A percentile compares a stretch with the other conserved stretches of the same genome.
These are phyloP conservation scores for Sequoiadendron giganteum DNA, from an alignment of 75 land plant species.

Conservation along the genomic window DNA sequence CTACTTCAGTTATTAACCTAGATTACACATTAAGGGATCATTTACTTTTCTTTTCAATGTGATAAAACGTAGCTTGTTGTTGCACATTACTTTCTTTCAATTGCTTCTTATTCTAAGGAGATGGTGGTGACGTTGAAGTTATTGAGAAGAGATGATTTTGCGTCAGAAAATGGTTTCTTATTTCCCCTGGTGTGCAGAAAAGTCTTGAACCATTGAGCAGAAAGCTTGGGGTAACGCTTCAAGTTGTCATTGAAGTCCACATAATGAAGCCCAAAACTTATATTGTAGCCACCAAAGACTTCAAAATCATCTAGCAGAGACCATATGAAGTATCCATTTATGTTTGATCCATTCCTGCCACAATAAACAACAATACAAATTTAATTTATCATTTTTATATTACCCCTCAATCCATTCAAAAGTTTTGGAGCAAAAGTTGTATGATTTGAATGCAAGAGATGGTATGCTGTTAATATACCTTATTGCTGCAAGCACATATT, in stretches of 20 bases:
- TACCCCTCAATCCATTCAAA: not conserved
- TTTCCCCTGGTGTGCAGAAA: constrained; percentile 14
- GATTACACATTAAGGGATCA: too few species aligned
- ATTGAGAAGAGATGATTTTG: not conserved
- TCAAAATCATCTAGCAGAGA: constrained; percentile 30
- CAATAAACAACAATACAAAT: not conserved
- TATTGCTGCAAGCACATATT: not conserved
- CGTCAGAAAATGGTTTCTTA: not conserved
- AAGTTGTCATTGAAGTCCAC: constrained; percentile 35
- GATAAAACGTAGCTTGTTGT: too few species aligned
- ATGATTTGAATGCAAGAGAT: not conserved
- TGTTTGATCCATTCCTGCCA: constrained; percentile 29
- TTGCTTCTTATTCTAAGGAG: too few species aligned
- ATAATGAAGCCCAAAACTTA: constrained; percentile 29
- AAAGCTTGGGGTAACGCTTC: constrained; percentile 26
- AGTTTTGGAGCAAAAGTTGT: not conserved
- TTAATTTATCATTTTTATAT: not conserved
- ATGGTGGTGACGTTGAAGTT: not conserved
- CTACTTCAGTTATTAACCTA: too few species aligned
- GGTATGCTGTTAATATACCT: not conserved
- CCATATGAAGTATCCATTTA: constrained; percentile 25
- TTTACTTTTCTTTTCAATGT: too few species aligned
- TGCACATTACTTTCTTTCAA: too few species aligned
- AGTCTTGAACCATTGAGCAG: constrained; percentile 32
- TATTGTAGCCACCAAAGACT: constrained; percentile 15